Conservation (phyloP, 495 filamentous ascomycete species). For the Immersiella caudata region DNA sequence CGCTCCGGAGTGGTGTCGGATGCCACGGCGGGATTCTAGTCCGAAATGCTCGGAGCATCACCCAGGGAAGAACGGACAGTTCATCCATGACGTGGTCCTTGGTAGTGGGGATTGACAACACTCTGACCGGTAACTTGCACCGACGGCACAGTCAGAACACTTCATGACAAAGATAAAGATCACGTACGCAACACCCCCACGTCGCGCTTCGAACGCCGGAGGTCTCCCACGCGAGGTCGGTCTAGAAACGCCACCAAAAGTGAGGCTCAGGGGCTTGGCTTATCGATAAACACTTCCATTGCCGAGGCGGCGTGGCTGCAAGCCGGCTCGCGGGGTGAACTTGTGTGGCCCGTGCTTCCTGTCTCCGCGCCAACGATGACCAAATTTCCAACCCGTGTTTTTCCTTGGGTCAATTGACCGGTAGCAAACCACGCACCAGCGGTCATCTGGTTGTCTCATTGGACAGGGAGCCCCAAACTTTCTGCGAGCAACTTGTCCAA, state of each 20-base stretch:
- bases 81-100: not conserved
- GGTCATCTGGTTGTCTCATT: conserved; percentile 21
- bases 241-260: not conserved
- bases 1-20: not conserved
- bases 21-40: not conserved
- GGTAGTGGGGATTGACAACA: not conserved
- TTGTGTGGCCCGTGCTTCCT: conserved; percentile 26
- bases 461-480: conserved; percentile 17
- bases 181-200: not conserved
- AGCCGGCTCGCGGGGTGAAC: conserved; percentile 5
- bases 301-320: not conserved
- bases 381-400: conserved; percentile 28
- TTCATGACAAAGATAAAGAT: not conserved
- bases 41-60: not conserved
- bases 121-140: not conserved
- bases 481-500: conserved; percentile 2
- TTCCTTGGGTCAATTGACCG: conserved; percentile 13
- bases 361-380: conserved; percentile 30
- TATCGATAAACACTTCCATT: conserved; percentile 8
- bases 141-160: not conserved
- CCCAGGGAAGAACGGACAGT: not conserved
- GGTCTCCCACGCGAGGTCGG: too few relatives aligned
- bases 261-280: not conserved
- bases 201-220: not conserved
- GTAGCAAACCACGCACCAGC: conserved; percentile 4